phyloP scores from a whole-genome alignment of 2,329 filamentous ascomycete species.

The Aspergillus quadrilineatus region DNA sequence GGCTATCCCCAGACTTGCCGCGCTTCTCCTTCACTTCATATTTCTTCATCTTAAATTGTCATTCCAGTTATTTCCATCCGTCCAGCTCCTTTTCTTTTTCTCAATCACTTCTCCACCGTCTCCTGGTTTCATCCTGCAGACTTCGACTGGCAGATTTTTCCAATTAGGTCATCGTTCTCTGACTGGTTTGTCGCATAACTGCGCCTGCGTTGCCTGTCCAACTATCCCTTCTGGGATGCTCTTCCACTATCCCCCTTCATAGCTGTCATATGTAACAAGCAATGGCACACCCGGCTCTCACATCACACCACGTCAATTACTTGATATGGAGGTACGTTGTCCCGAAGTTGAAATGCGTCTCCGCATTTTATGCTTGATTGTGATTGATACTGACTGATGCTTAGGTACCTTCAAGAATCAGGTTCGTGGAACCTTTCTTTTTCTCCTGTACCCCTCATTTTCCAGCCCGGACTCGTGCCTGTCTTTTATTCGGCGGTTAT shows the following conservation, averaged over 20 bases:
- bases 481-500: background rate
- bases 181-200: conserved; percentile 3
- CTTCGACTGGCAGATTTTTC: conserved; percentile 1
- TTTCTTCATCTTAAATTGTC: conserved; percentile 7
- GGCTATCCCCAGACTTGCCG: conserved; percentile 12
- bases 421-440: conserved; percentile 41
- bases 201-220: conserved; percentile 10
- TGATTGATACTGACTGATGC: conserved; percentile 13
- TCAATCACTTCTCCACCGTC: conserved; percentile 12
- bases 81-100: conserved; percentile 10
- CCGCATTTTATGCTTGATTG: conserved; percentile 12
- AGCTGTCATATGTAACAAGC: conserved; percentile 46
- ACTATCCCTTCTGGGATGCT: conserved; percentile 28
- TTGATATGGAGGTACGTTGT: conserved; percentile 63
- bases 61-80: conserved; percentile 1
- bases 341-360: conserved; percentile 10
- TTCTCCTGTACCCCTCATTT: conserved; percentile 9
- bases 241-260: conserved; percentile 27
- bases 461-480: background rate
- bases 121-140: background rate
- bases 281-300: conserved; percentile 45
- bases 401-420: conserved; percentile 57
- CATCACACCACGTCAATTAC: conserved; percentile 65
- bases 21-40: conserved; percentile 12
- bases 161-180: conserved; percentile 3